These are phyloP conservation scores for Psilocybe subaeruginosa DNA, from an alignment of 768 basidiomycete species.

Conservation along the genomic window DNA sequence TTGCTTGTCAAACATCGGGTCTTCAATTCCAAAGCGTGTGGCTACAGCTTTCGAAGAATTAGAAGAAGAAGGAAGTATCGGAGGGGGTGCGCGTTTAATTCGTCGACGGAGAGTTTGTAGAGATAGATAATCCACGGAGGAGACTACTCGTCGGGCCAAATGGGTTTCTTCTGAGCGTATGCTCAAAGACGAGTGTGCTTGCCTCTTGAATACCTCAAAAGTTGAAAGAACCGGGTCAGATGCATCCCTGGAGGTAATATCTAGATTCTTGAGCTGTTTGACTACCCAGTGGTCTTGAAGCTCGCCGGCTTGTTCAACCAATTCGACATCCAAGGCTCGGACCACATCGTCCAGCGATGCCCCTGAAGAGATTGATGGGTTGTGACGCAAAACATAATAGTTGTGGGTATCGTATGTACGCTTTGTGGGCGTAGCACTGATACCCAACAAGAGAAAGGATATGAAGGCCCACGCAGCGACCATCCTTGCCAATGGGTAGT, in stretches of 20 bases:
- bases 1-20: conserved; percentile 83
- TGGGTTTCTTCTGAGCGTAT: conserved; percentile 45
- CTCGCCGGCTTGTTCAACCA: conserved; percentile 89
- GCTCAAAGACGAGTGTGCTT: conserved; percentile 33
- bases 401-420: conserved; percentile 65
- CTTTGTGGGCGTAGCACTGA: conserved; percentile 44
- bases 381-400: conserved; percentile 83
- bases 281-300: conserved; percentile 85
- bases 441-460: conserved; percentile 17
- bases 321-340: conserved; percentile 68
- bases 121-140: conserved; percentile 62
- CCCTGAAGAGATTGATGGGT: conserved; percentile 41
- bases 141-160: conserved; percentile 46
- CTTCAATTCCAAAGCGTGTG: conserved; percentile 65
- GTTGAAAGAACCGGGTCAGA: conserved; percentile 52
- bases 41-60: conserved; percentile 53
- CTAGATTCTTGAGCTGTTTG: conserved; percentile 47
- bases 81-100: conserved; percentile 74
- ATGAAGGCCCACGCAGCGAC: conserved; percentile 22
- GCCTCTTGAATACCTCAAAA: conserved; percentile 47
- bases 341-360: conserved; percentile 66
- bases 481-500: conserved; percentile 19
- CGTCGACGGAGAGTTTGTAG: conserved; percentile 71
- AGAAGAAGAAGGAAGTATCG: conserved; percentile 38
- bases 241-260: conserved; percentile 33